Evolutionary conservation across 2,329 filamentous ascomycete genomes (phyloP).

Genomic region (Leptographium wingfieldii): DNA sequence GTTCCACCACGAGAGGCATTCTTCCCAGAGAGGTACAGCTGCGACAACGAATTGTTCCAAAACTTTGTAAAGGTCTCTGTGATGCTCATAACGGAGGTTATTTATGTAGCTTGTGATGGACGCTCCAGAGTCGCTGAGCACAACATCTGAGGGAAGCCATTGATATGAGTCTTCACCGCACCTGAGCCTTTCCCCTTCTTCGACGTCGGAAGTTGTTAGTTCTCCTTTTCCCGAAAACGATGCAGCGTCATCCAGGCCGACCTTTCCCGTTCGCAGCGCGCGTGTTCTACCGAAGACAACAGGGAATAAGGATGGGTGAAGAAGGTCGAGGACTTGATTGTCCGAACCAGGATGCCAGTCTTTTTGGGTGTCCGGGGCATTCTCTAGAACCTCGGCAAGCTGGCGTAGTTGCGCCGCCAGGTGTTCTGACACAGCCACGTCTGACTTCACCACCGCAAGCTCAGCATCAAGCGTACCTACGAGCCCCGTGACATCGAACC

Average conservation of each 20-base stretch:
- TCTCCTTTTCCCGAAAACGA: constrained; percentile 15
- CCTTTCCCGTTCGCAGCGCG: constrained; percentile 21
- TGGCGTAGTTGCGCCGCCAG: constrained; percentile 21
- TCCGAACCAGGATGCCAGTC: constrained; percentile 46
- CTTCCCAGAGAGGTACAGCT: constrained; percentile 29
- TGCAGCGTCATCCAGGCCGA: constrained; percentile 16
- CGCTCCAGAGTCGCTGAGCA: constrained; percentile 17
- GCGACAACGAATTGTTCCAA: constrained; percentile 23
- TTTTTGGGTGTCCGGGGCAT: constrained; percentile 20
- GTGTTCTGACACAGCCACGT: constrained; percentile 25
- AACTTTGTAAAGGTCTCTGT: constrained; percentile 20
- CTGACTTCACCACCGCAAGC: constrained; percentile 38
- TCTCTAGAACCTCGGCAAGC: constrained; percentile 29
- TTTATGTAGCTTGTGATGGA: constrained; percentile 31
- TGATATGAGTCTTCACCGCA: constrained; percentile 13
- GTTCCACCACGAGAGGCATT: constrained; percentile 4
- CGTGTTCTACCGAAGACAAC: constrained; percentile 28
- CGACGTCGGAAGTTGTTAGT: neutral
- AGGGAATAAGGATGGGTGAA: constrained; percentile 48
- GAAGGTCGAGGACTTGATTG: constrained; percentile 40
- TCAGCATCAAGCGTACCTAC: constrained; percentile 29
- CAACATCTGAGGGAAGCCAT: constrained; percentile 25
- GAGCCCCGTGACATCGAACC: constrained; percentile 26
- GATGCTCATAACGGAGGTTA: constrained; percentile 26
- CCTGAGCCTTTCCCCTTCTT: neutral